Evolutionary conservation across 441 rosid genomes (phyloP).

Genomic region (Adansonia grandidieri): DNA sequence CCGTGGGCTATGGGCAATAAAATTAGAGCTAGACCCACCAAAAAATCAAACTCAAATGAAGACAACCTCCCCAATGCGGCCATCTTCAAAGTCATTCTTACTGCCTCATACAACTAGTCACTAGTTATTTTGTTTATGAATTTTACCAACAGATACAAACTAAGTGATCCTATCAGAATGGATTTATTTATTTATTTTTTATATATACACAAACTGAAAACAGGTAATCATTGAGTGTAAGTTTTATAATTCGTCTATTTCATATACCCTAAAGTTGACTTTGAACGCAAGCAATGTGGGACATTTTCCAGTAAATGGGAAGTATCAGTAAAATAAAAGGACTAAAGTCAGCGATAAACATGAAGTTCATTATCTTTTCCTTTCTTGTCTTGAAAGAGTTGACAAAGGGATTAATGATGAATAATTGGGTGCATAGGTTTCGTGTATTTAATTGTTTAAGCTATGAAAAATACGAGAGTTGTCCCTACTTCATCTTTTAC

Average conservation of each 20-base stretch:
- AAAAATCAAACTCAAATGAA: constrained; percentile 33
- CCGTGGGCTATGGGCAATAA: constrained; percentile 48
- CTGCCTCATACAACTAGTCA: neutral
- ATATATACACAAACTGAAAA: neutral
- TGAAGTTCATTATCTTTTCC: neutral
- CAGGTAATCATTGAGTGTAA: constrained; percentile 54
- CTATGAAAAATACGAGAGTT: neutral
- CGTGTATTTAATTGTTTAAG: constrained; percentile 13
- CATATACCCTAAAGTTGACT: constrained; percentile 39
- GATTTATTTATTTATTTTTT: neutral
- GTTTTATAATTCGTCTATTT: constrained; percentile 34
- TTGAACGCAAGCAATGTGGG: constrained; percentile 31
- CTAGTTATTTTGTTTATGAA: neutral
- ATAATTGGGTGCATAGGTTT: neutral
- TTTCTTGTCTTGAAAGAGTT: constrained; percentile 33
- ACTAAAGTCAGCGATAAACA: neutral
- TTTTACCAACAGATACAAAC: neutral
- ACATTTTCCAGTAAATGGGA: constrained; percentile 44
- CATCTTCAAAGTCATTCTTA: constrained; percentile 30
- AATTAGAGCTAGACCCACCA: constrained; percentile 38
- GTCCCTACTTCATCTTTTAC: neutral
- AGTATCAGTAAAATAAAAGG: constrained; percentile 12
- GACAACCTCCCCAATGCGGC: constrained; percentile 26
- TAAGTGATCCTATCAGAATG: neutral
- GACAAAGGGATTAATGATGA: neutral